Evolutionary conservation across 176 grass and related monocot genomes (phyloP).

Genomic region (Dactylis glomerata): DNA sequence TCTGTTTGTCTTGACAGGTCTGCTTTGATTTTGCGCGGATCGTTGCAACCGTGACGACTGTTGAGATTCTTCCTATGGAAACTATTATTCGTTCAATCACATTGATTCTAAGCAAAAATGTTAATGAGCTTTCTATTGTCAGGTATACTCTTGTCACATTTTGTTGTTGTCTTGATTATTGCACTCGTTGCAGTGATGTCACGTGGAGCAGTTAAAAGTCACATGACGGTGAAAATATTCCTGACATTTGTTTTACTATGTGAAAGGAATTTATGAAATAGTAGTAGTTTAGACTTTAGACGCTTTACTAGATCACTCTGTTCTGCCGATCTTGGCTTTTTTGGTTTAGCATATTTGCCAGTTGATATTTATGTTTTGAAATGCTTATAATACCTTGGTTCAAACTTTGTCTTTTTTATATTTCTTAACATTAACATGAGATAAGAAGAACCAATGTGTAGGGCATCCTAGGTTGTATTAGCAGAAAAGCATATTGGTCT

Average conservation of each 20-base stretch:
- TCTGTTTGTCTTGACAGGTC: slow-evolving; percentile 53
- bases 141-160: slow-evolving; percentile 42
- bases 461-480: neutral
- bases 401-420: neutral
- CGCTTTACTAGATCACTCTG: slow-evolving; percentile 10
- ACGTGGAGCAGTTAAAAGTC: neutral
- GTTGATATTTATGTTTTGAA: neutral
- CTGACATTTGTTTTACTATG: neutral
- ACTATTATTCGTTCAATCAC: slow-evolving; percentile 69
- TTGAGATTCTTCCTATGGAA: slow-evolving; percentile 67
- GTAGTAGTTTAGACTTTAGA: neutral
- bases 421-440: neutral
- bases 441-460: neutral
- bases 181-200: neutral
- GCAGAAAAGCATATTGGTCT: neutral
- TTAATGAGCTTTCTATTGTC: slow-evolving; percentile 30
- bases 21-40: slow-evolving; percentile 92
- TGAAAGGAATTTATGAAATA: slow-evolving; percentile 11
- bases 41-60: slow-evolving; percentile 63
- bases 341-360: neutral
- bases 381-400: slow-evolving; percentile 4
- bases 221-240: neutral
- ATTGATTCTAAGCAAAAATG: slow-evolving; percentile 61
- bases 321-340: neutral
- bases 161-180: slow-evolving; percentile 13